Conservation (phyloP, 139 green algal species). For the Diplosphaera chodatii region DNA sequence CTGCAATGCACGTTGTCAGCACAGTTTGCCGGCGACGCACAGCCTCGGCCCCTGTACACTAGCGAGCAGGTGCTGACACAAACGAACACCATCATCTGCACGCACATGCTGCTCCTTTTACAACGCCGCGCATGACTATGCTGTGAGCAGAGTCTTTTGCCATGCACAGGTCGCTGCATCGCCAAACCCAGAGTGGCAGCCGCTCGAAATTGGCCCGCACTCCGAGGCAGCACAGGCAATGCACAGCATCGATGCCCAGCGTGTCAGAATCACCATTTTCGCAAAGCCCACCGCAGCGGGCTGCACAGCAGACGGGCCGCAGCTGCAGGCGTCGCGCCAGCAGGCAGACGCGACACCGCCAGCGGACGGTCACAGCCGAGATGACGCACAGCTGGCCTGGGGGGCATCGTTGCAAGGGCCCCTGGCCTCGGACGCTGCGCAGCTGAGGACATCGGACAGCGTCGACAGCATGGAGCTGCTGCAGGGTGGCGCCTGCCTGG, state of each 20-base stretch:
- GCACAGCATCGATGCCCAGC: background rate
- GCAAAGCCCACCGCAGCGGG: no score
- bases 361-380: no score
- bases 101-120: no score
- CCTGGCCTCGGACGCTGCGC: no score
- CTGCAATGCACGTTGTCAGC: background rate
- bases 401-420: no score
- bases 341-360: no score
- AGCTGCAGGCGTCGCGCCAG: no score
- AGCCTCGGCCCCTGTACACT: background rate
- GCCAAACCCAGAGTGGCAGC: constrained; percentile 1
- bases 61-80: background rate
- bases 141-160: no score
- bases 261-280: background rate
- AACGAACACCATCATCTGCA: no score
- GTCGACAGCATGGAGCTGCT: background rate
- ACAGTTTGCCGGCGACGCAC: no score
- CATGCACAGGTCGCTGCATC: background rate
- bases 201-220: background rate
- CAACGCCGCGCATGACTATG: no score
- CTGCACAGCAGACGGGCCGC: no score
- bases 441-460: background rate
- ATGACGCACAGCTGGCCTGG: background rate
- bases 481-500: background rate
- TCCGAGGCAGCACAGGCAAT: background rate